Evolutionary conservation across 352 stramenopile genomes (phyloP), one percentile per base, ranked within the genome.

Genomic region (Phytophthora hibernalis): DNA sequence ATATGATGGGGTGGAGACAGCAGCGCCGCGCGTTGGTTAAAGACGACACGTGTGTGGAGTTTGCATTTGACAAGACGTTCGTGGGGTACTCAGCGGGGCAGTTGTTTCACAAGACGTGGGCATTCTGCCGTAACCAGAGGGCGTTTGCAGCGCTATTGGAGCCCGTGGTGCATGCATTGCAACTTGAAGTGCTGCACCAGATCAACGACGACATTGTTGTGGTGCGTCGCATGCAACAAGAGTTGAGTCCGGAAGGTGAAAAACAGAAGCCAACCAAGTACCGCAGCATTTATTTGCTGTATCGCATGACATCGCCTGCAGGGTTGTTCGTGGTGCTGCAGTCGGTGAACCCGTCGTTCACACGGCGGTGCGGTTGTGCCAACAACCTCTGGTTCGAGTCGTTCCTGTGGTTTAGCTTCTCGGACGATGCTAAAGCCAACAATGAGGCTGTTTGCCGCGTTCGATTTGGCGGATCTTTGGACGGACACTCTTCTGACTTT

Each of bases 121-220:
- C 47, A 11, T 74, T 72, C 22, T 77, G 65, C 37, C 65, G 65
- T n/a, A 65, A 77, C 35, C 70, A 77, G 40, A 59, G 52, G 12
- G 22, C 54, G 38, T 74, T 77, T 22, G 70, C 65, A 28, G 40
- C 45, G 20, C 51, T 77, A 61, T 30, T 77, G 18, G 60, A 55
- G 44, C 70, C 65, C 8, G 61, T 68, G n/a, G 38, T 72, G 3
- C 43, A 62, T 35, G 60, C 59, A 12, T 38, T 77, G 42, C 63
- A 77, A 22, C 30, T 77, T 18, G 54, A 77, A 62, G 70, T 77
- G 33, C 59, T 77, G 38, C 65, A 77, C 24, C 58, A 72, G 43
- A 67, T 77, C 22, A 72, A 77, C 48, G 65, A 77, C 43, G 65
- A 77, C 52, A 72, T 77, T 59, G 65, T 77, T 8, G 70, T 77